phyloP scores from a whole-genome alignment of 163 green algal species.

The Prototheca wickerhamii region DNA sequence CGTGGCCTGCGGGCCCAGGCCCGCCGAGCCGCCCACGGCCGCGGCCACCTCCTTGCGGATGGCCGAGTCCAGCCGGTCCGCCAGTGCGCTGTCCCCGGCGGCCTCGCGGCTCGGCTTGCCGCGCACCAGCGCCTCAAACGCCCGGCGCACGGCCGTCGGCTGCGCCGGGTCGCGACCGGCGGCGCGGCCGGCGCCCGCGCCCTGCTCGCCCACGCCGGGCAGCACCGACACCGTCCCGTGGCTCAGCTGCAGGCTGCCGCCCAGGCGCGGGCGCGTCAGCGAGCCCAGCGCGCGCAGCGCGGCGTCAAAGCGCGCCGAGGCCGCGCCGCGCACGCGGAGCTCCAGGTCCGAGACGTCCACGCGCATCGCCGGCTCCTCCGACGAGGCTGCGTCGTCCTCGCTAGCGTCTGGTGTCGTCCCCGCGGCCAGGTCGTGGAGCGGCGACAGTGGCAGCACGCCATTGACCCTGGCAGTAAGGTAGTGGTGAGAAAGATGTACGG shows the following conservation, averaged over 20 bases:
- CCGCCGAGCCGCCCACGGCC: neutral
- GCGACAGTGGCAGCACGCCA: neutral
- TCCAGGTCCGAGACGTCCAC: conserved; percentile 46
- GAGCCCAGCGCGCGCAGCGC: conserved; percentile 31
- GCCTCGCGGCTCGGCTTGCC: too few relatives aligned
- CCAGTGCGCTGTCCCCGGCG: conserved; percentile 15
- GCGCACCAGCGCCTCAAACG: conserved; percentile 24
- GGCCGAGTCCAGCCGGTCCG: conserved; percentile 19
- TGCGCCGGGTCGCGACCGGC: neutral
- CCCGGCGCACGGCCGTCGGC: conserved; percentile 7
- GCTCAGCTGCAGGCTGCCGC: conserved; percentile 50
- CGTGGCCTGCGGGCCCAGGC: neutral
- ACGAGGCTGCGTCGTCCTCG: neutral
- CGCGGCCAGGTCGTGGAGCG: too few relatives aligned
- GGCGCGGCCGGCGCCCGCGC: conserved; percentile 3
- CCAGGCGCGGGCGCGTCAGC: conserved; percentile 42
- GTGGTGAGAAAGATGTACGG: too few relatives aligned
- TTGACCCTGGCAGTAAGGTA: too few relatives aligned
- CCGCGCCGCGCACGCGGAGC: conserved; percentile 55
- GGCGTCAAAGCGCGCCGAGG: conserved; percentile 55
- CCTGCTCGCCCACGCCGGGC: conserved; percentile 7
- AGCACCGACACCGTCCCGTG: conserved; percentile 51
- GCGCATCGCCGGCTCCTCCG: neutral
- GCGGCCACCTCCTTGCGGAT: conserved; percentile 24
- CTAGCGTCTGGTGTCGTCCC: too few relatives aligned